Percentiles rank a stretch among this genome's conserved stretches.
phyloP scores from a whole-genome alignment of 495 filamentous ascomycete genomes.

The Penicillium nucicola region DNA sequence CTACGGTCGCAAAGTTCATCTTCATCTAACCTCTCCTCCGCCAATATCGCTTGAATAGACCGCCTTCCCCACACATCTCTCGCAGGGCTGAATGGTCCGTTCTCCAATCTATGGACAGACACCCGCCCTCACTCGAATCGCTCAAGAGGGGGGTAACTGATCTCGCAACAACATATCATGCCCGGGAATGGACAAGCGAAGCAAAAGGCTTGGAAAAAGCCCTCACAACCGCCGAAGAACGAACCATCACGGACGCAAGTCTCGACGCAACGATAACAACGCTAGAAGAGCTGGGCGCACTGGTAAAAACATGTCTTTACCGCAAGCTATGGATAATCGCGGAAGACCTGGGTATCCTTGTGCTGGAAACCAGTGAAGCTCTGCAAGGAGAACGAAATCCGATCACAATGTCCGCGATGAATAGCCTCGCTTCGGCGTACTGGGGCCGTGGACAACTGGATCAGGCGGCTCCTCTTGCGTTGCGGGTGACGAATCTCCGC shows the following conservation, averaged over 20 bases:
- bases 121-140: conserved; percentile 2
- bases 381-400: conserved; percentile 19
- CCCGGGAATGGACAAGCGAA: neutral
- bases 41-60: neutral
- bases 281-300: neutral
- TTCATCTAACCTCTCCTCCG: neutral
- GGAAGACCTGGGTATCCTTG: conserved; percentile 14
- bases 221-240: neutral
- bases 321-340: conserved; percentile 9
- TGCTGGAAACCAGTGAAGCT: conserved; percentile 15
- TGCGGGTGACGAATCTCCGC: conserved; percentile 3
- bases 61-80: neutral
- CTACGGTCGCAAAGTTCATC: too few relatives aligned
- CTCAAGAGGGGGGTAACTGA: neutral
- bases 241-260: neutral
- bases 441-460: conserved; percentile 18
- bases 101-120: conserved; percentile 11
- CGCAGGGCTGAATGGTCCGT: neutral
- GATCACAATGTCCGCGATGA: conserved; percentile 22
- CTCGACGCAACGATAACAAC: neutral
- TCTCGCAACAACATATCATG: conserved; percentile 3
- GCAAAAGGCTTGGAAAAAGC: neutral
- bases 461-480: conserved; percentile 5
- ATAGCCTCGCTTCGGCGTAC: conserved; percentile 25
- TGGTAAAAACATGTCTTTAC: conserved; percentile 3